Evolutionary conservation across 768 basidiomycete species (phyloP).

Genomic region (Suillus subalutaceus): DNA sequence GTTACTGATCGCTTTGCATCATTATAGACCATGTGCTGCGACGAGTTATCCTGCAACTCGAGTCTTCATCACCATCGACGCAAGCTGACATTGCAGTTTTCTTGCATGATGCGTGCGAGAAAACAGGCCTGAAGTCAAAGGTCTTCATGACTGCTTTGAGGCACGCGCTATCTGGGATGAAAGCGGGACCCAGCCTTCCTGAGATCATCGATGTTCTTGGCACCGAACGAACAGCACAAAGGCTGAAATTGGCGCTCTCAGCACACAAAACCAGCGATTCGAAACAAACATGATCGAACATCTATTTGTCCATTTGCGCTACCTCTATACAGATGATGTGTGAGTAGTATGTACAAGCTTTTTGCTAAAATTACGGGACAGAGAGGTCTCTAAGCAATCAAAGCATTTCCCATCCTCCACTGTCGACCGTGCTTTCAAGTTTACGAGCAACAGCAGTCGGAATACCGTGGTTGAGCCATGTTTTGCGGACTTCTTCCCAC

Average conservation of each 20-base stretch:
- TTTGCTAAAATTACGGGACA: background rate
- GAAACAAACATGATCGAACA: background rate
- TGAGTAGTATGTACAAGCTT: conserved; percentile 1
- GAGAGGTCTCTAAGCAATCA: conserved; percentile 29
- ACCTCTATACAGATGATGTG: conserved; percentile 2
- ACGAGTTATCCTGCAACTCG: conserved; percentile 6
- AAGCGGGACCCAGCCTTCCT: conserved; percentile 51
- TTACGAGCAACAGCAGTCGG: conserved; percentile 90
- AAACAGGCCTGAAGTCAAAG: conserved; percentile 45
- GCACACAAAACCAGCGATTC: background rate
- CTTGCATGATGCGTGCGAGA: conserved; percentile 48
- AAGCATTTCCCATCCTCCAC: conserved; percentile 92
- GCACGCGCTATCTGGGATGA: conserved; percentile 80
- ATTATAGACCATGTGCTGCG: conserved; percentile 8
- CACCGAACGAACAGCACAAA: conserved; percentile 21
- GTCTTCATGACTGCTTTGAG: conserved; percentile 73
- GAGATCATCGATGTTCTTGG: conserved; percentile 44
- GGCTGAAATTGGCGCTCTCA: conserved; percentile 22
- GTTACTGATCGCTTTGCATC: conserved; percentile 8
- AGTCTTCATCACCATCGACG: conserved; percentile 2
- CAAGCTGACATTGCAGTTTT: conserved; percentile 34
- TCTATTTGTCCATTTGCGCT: conserved; percentile 1
- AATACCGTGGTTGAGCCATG: conserved; percentile 89
- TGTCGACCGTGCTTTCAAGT: conserved; percentile 83
- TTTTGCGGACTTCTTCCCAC: conserved; percentile 90